These are phyloP conservation scores for Xylaria curta DNA, from an alignment of 495 filamentous ascomycete species.

Conservation along the genomic window DNA sequence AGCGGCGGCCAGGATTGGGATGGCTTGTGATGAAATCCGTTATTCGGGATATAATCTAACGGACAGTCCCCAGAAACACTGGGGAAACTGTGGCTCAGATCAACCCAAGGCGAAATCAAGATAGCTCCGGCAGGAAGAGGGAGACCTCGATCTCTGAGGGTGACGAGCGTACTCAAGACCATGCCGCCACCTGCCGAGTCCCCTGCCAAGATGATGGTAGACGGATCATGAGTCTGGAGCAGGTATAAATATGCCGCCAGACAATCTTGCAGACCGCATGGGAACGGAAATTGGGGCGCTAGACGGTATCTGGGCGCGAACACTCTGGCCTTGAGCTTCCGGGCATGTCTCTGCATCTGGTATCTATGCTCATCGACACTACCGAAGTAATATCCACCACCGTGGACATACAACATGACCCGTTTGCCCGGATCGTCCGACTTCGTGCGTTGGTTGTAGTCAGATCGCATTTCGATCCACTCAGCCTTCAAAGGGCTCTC, in stretches of 20 bases:
- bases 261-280: slow-evolving; percentile 88
- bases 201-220: slow-evolving; percentile 80
- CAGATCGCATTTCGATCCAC: slow-evolving; percentile 93
- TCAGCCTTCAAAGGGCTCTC: slow-evolving; percentile 74
- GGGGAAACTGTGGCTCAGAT: slow-evolving; percentile 92
- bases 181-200: slow-evolving; percentile 93
- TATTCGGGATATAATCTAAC: slow-evolving; percentile 83
- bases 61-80: slow-evolving; percentile 77
- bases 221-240: slow-evolving; percentile 72
- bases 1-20: slow-evolving; percentile 90
- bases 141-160: slow-evolving; percentile 78
- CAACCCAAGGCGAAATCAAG: slow-evolving; percentile 91
- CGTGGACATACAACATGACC: slow-evolving; percentile 93
- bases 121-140: slow-evolving; percentile 88
- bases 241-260: slow-evolving; percentile 86
- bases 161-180: slow-evolving; percentile 79
- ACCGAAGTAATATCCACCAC: slow-evolving; percentile 75
- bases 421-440: slow-evolving; percentile 64
- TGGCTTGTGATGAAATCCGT: slow-evolving; percentile 86
- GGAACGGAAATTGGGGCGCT: slow-evolving; percentile 93
- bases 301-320: slow-evolving; percentile 89
- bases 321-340: slow-evolving; percentile 87
- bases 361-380: slow-evolving; percentile 95
- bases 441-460: slow-evolving; percentile 74
- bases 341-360: slow-evolving; percentile 92